These are phyloP conservation scores for Pythium periplocum DNA, from an alignment of 352 stramenopile species.

Conservation along the genomic window DNA sequence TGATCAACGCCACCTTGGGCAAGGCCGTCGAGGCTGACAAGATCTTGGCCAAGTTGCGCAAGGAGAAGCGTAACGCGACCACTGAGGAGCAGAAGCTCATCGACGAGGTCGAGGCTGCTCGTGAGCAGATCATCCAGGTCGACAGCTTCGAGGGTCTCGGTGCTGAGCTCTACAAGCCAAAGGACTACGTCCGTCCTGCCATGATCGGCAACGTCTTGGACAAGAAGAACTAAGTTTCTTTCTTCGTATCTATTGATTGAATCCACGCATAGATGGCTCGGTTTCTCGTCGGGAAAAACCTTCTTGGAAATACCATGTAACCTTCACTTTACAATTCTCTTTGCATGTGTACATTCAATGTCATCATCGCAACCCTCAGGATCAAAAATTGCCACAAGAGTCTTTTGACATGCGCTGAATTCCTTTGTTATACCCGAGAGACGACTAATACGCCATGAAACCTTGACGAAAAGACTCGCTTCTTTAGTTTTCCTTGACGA, in stretches of 20 bases:
- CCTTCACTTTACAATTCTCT: too few species aligned
- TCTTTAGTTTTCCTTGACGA: slow-evolving; percentile 55
- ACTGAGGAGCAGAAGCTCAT: slow-evolving; percentile 92
- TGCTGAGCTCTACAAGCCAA: slow-evolving; percentile 66
- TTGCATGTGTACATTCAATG: too few species aligned
- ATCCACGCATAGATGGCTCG: slow-evolving; percentile 7
- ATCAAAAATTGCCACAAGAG: too few species aligned
- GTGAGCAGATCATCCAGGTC: slow-evolving; percentile 97
- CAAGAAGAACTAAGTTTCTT: slow-evolving; percentile 20
- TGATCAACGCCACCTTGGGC: slow-evolving; percentile 69
- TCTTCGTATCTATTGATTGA: slow-evolving; percentile 10
- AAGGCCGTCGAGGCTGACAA: slow-evolving; percentile 91
- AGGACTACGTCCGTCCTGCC: slow-evolving; percentile 88
- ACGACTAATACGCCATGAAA: too few species aligned
- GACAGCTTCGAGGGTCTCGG: slow-evolving; percentile 90
- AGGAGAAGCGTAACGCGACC: slow-evolving; percentile 93
- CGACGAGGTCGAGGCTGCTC: slow-evolving; percentile 92
- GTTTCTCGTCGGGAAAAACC: slow-evolving; percentile 18
- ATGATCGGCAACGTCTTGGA: slow-evolving; percentile 51
- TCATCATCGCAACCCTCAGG: too few species aligned
- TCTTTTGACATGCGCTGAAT: too few species aligned
- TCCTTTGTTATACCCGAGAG: too few species aligned
- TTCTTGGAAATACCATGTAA: slow-evolving; percentile 1
- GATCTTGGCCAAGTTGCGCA: slow-evolving; percentile 88
- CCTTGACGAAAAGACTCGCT: background rate